Percentiles rank a stretch among this genome's conserved stretches.
Evolutionary conservation across 495 filamentous ascomycete species (phyloP).

Genomic region (Monascus purpureus): DNA sequence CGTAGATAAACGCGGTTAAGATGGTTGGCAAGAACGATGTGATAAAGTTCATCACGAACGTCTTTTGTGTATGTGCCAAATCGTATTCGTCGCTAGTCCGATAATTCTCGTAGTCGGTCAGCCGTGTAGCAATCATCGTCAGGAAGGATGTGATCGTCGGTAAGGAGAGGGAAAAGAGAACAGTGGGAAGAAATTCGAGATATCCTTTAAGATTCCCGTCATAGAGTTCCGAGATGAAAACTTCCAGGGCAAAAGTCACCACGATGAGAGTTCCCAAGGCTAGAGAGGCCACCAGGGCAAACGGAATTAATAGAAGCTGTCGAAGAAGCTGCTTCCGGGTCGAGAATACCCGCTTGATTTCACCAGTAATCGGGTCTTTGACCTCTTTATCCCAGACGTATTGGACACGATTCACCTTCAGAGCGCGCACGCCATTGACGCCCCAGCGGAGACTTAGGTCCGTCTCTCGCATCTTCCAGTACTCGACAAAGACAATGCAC

Average conservation of each 20-base stretch:
- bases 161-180: conserved; percentile 60
- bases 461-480: conserved; percentile 87
- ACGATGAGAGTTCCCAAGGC: conserved; percentile 69
- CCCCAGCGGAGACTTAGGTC: conserved; percentile 89
- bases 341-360: conserved; percentile 61
- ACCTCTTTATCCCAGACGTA: conserved; percentile 67
- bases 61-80: conserved; percentile 69
- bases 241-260: conserved; percentile 74
- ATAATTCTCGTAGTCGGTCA: conserved; percentile 85
- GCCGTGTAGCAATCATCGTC: conserved; percentile 55
- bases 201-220: conserved; percentile 70
- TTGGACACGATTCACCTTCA: conserved; percentile 63
- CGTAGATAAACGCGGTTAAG: conserved; percentile 89
- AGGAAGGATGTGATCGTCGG: conserved; percentile 64
- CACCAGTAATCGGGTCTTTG: conserved; percentile 70
- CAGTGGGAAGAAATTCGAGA: conserved; percentile 73
- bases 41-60: conserved; percentile 92
- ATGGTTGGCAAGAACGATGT: conserved; percentile 86
- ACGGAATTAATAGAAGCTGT: conserved; percentile 75
- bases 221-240: conserved; percentile 90
- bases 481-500: conserved; percentile 85
- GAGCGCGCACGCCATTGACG: conserved; percentile 65
- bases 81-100: conserved; percentile 72
- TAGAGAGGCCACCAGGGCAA: conserved; percentile 57
- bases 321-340: conserved; percentile 57